phyloP scores from a whole-genome alignment of 805 yeast genomes.

The Saturnispora sekii region DNA sequence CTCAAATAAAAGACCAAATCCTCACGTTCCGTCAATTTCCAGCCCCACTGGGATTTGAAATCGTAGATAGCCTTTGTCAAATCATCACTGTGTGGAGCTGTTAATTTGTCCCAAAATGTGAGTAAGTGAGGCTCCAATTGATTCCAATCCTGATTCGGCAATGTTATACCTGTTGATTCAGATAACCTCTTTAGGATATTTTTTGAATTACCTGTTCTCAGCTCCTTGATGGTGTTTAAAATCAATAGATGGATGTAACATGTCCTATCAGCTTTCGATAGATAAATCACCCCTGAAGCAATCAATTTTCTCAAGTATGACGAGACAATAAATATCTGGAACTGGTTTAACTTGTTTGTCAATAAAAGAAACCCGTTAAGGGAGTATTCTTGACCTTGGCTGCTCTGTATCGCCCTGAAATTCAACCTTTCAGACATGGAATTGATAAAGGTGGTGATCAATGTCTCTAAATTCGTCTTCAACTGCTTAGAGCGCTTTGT shows the following conservation, averaged over 20 bases:
- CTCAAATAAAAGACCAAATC: not conserved
- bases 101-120: slow-evolving; percentile 4
- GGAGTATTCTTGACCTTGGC: slow-evolving; percentile 13
- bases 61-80: not conserved
- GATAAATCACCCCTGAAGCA: slow-evolving; percentile 75
- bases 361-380: slow-evolving; percentile 32
- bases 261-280: slow-evolving; percentile 41
- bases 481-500: slow-evolving; percentile 19
- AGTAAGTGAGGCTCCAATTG: not conserved
- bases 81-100: not conserved
- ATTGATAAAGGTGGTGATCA: slow-evolving; percentile 26
- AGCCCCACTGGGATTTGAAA: slow-evolving; percentile 4
- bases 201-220: slow-evolving; percentile 31
- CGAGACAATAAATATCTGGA: slow-evolving; percentile 45
- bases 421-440: slow-evolving; percentile 22
- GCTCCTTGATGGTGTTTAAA: slow-evolving; percentile 48
- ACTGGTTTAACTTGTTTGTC: slow-evolving; percentile 38
- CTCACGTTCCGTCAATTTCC: slow-evolving; percentile 2
- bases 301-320: slow-evolving; percentile 72
- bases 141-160: slow-evolving; percentile 1
- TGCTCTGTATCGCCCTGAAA: slow-evolving; percentile 11
- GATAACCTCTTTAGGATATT: slow-evolving; percentile 24
- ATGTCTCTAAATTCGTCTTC: slow-evolving; percentile 24
- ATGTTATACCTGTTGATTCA: slow-evolving; percentile 17
- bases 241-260: slow-evolving; percentile 45